These are phyloP conservation scores for Alternaria atra DNA, from an alignment of 2,329 filamentous ascomycete genomes.

Conservation along the genomic window DNA sequence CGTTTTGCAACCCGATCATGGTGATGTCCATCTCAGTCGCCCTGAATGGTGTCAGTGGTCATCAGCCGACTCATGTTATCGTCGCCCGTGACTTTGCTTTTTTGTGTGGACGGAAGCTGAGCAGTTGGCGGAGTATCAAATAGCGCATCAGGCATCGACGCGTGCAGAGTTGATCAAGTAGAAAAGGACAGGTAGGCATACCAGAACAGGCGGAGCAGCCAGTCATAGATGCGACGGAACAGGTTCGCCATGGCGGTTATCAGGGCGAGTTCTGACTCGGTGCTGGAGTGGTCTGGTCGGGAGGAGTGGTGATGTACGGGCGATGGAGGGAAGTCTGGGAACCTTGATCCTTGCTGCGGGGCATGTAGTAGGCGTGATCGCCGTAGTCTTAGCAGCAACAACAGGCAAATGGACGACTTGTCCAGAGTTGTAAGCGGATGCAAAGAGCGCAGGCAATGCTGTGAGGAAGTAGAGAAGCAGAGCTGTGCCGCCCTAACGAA, in stretches of 20 bases:
- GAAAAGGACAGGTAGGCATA: slow-evolving; percentile 59
- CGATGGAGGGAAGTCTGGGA: slow-evolving; percentile 44
- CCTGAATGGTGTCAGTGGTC: slow-evolving; percentile 62
- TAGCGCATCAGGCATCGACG: slow-evolving; percentile 40
- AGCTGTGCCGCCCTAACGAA: slow-evolving; percentile 44
- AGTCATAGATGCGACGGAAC: slow-evolving; percentile 96
- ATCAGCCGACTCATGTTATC: slow-evolving; percentile 29
- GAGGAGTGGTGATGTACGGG: slow-evolving; percentile 40
- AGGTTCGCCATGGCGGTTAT: slow-evolving; percentile 77
- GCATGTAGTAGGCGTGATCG: slow-evolving; percentile 43
- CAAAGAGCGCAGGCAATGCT: slow-evolving; percentile 28
- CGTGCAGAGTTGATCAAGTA: slow-evolving; percentile 18
- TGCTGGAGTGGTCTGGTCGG: slow-evolving; percentile 32
- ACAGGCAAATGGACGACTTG: slow-evolving; percentile 35
- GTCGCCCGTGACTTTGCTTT: slow-evolving; percentile 29
- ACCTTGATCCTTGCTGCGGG: slow-evolving; percentile 49
- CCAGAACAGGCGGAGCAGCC: slow-evolving; percentile 98
- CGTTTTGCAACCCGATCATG: slow-evolving; percentile 98
- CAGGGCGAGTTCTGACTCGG: slow-evolving; percentile 46
- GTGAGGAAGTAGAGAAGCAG: slow-evolving; percentile 24
- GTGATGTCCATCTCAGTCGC: slow-evolving; percentile 99
- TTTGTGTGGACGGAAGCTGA: slow-evolving; percentile 27
- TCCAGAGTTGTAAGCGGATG: slow-evolving; percentile 27
- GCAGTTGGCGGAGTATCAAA: slow-evolving; percentile 33
- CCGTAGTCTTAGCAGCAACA: slow-evolving; percentile 33